phyloP scores from a whole-genome alignment of 2,329 filamentous ascomycete genomes.

The Raffaelea albimanens region DNA sequence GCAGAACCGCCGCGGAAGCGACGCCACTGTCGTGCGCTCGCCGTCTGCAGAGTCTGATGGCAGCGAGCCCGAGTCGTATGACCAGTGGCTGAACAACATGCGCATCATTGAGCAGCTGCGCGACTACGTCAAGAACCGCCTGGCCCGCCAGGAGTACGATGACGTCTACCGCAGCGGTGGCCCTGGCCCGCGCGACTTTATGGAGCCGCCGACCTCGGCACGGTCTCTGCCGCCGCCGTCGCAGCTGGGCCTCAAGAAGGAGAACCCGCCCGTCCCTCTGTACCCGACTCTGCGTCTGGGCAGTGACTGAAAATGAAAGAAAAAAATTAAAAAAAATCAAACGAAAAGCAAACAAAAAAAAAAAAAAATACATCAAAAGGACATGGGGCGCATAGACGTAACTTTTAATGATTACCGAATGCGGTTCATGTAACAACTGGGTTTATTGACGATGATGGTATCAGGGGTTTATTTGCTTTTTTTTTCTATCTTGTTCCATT shows the following conservation, averaged over 20 bases:
- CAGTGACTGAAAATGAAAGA: slow-evolving; percentile 2
- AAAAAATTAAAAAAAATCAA: no score
- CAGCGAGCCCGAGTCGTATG: slow-evolving; percentile 51
- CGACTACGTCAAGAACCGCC: slow-evolving; percentile 45
- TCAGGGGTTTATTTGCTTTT: no score
- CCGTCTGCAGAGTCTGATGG: slow-evolving; percentile 46
- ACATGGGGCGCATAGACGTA: no score
- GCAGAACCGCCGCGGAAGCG: slow-evolving; percentile 25
- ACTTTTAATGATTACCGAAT: no score
- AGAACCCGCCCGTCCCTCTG: slow-evolving; percentile 6
- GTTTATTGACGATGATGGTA: no score
- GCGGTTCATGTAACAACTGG: no score
- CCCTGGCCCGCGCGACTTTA: not conserved
- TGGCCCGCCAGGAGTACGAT: slow-evolving; percentile 47
- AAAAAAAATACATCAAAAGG: no score
- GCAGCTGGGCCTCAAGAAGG: slow-evolving; percentile 17
- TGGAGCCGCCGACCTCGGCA: not conserved
- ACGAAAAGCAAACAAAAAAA: no score
- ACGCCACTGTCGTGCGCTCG: slow-evolving; percentile 37
- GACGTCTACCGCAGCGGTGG: slow-evolving; percentile 11
- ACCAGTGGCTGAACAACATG: slow-evolving; percentile 57
- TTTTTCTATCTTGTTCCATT: not conserved
- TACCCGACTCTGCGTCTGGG: slow-evolving; percentile 13
- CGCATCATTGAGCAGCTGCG: slow-evolving; percentile 54
- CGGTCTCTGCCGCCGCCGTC: slow-evolving; percentile 10